Evolutionary conservation across 805 yeast genomes (phyloP).

Genomic region (Ogataea siamensis): DNA sequence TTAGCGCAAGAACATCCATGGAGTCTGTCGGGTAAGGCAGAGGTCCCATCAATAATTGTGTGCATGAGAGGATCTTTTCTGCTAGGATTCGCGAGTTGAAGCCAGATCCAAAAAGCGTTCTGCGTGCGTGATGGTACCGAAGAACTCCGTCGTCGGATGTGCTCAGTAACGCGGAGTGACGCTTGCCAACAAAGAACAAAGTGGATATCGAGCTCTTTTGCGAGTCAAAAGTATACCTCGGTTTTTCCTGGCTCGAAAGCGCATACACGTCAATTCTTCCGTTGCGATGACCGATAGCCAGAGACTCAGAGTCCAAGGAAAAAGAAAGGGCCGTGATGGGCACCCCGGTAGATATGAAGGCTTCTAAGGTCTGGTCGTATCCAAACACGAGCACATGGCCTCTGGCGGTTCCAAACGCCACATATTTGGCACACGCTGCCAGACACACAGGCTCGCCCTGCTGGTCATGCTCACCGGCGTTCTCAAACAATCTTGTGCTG

Average conservation of each 20-base stretch:
- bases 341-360: slow-evolving; percentile 37
- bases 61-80: slow-evolving; percentile 39
- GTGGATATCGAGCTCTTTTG: slow-evolving; percentile 37
- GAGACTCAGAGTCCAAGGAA: slow-evolving; percentile 64
- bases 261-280: slow-evolving; percentile 78
- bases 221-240: slow-evolving; percentile 33
- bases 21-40: slow-evolving; percentile 52
- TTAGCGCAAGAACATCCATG: slow-evolving; percentile 57
- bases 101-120: slow-evolving; percentile 52
- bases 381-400: slow-evolving; percentile 69
- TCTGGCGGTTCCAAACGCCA: slow-evolving; percentile 67
- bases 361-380: slow-evolving; percentile 55
- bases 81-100: slow-evolving; percentile 45
- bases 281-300: slow-evolving; percentile 64
- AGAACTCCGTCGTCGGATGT: slow-evolving; percentile 58
- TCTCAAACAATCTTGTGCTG: slow-evolving; percentile 18
- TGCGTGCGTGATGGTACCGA: slow-evolving; percentile 60
- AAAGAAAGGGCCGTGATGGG: slow-evolving; percentile 52
- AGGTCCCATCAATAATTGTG: slow-evolving; percentile 61
- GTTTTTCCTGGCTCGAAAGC: slow-evolving; percentile 34
- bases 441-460: slow-evolving; percentile 54
- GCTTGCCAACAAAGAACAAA: slow-evolving; percentile 45
- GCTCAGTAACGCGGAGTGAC: slow-evolving; percentile 56
- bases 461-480: slow-evolving; percentile 1
- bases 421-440: slow-evolving; percentile 39